Evolutionary conservation across 2,329 filamentous ascomycete genomes (phyloP), one percentile per base, ranked within the genome.

Genomic region (Ophidiomyces ophidiicola): DNA sequence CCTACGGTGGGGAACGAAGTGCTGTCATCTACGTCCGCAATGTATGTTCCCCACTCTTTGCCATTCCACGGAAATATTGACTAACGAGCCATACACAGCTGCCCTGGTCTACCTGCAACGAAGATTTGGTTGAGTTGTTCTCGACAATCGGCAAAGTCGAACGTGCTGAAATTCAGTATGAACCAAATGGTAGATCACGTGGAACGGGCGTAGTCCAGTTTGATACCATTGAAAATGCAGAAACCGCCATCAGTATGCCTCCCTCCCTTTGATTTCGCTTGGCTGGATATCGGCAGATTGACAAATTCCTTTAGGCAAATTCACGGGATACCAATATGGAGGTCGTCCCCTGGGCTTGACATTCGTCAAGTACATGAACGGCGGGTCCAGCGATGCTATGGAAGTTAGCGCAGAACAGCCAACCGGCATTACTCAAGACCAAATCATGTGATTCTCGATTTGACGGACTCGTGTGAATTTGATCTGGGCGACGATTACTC

Each of bases 121-220:
- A 98, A 47, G 90, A 98, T 61, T 70, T 98, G 18, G 77, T 96
- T 42, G 90, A 98, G 59, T 73, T 98, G 14, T 98, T 98, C 69
- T 87, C 82, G 12, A 98, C 90, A 7, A 98, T 98, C 55, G 90
- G 90, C 48, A 94, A 94, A 61, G 90, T 98, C 44, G 86, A 94
- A 54, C 86, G 90, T 53, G 90, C 90, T n/a, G 90, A 98, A 65
- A 96, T 98, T 42, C 90, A 98, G 63, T 96, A 98, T 56, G 90
- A 98, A 61, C 82, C 84, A 3, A 96, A 92, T 54, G 90, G 90
- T 32, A 83, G 90, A 52, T 98, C 90, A 44, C 82, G 86, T 48
- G 90, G 90, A 48, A 90, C 83, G 43, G 90, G 90, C 57, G 90
- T 98, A n/a, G 90, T 98, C 41, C 80, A 90, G 46, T 96, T 98